Evolutionary conservation across 1,284 basidiomycete species (phyloP), one percentile per base, ranked within the genome.

Genomic region (Sparassis latifolia): DNA sequence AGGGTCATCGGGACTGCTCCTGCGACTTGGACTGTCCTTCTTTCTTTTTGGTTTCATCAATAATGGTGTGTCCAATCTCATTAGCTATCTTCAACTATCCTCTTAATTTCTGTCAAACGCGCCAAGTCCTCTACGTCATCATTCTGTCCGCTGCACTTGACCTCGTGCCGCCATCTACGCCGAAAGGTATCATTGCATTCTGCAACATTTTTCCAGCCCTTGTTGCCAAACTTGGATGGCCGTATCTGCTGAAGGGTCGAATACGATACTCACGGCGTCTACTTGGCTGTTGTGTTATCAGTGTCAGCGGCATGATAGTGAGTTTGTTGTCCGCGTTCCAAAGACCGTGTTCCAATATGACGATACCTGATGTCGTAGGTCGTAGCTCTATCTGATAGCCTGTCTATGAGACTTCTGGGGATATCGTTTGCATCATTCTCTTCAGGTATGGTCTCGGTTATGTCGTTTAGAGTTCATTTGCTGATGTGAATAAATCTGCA

Each of bases 111-210:
- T 10, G 5, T 27, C 58, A 92, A 20, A 20, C 20, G 20, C 20
- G 20, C 20, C 20, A 20, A 20, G 91, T 94, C 7, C 75, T 93
- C 52, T 97, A 98, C 67, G 95, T 98, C 35, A 90, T 99, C 58
- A 97, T 98, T 56, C 80, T 98, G 29, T 96, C 92, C 1, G 96
- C 96, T 3, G 96, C 96, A 0, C 75, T 97, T 10, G 96, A 99
- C 66, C 78, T 99, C 3, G 92, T 98, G 0, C 92, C 95, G 3
- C 81, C 89, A 0, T 80, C 86, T 3, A 93, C 90, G 0, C 93
- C 93, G 0, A 92, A 91, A 62, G 95, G 94, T n/a, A 82, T 97
- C 50, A 92, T 97, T 45, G 85, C 88, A 0, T 93, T 96, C 66
- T 92, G 89, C 71, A 94, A 96, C 64, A 93, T 95, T 52, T 80